Base-by-base conservation (phyloP, 129 eudicot genomes). In the Arctium minus region DNA sequence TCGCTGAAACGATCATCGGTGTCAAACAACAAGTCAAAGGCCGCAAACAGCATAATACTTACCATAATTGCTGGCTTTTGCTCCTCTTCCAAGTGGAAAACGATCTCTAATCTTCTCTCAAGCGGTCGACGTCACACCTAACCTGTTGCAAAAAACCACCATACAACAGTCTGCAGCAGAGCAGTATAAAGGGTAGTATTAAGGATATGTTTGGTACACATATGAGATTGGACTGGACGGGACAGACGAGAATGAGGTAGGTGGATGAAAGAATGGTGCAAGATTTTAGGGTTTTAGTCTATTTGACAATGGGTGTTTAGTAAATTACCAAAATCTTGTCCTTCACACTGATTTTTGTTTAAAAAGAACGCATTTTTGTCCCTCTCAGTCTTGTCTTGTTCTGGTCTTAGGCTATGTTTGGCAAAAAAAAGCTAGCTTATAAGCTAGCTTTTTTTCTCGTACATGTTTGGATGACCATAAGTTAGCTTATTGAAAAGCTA, bases 111-210 rank as follows among this genome's bases (percentile, higher is more conserved):
- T 60, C 68, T 60, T 60, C 68, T n/a, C 68, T 60, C 27, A 60
- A 17, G 68, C 68, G 5, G 68, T 60, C 29, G 68, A 60, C 27
- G 68, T 1, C 68, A 60, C 68, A n/a, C 29, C 68, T 60, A 60
- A 60, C 29, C 68, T 60, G 68, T 60, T n/a, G 68, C 68, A 60
- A 7, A 22, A 60, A 60, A 60, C 68, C 29, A 60, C 68, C 8
- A 60, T 60, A 60, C 29, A 60, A n/a, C 81, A 77, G 78, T 74
- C 68, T 10, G 79, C 70, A 80, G 83, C 83, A 46, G 37, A 70
- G 77, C 77, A 35, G 70, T 46, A 80, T 37, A 37, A 37, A 37
- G 40, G 40, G 40, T 37, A 4, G 40, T 37, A 37, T 37, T 37
- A 4, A 3, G 40, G 40, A 4, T 37, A 4, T 37, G 40, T 37